Conservation (phyloP, 495 filamentous ascomycete species). For the Podospora anserina region DNA sequence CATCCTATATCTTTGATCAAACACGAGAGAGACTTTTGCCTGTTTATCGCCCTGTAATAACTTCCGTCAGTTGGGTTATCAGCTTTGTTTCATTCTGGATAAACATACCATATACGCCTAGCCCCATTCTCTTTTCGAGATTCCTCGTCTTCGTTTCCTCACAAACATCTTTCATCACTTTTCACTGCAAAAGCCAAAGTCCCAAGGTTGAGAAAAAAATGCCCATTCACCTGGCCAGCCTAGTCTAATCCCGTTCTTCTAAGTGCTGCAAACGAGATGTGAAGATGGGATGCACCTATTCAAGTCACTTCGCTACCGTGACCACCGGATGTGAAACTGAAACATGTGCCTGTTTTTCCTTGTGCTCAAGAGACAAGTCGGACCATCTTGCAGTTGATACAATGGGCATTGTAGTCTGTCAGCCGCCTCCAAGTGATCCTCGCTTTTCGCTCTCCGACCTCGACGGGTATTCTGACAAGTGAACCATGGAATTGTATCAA, state of each 20-base stretch:
- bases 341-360: background rate
- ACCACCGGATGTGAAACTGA: background rate
- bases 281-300: background rate
- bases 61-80: too few species aligned
- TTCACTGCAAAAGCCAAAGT: background rate
- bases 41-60: too few species aligned
- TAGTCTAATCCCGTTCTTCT: slow-evolving; percentile 2
- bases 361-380: background rate
- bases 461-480: slow-evolving; percentile 2
- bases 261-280: slow-evolving; percentile 11
- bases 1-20: too few species aligned
- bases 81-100: too few species aligned
- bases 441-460: background rate
- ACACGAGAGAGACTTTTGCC: too few species aligned
- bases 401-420: background rate
- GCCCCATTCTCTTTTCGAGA: too few species aligned
- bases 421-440: background rate
- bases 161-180: background rate
- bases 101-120: too few species aligned
- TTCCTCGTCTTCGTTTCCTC: background rate
- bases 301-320: background rate
- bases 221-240: slow-evolving; percentile 11
- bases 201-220: background rate
- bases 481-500: slow-evolving; percentile 10
- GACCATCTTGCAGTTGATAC: background rate